Evolutionary conservation across 495 filamentous ascomycete species (phyloP).

Genomic region (Evernia prunastri): DNA sequence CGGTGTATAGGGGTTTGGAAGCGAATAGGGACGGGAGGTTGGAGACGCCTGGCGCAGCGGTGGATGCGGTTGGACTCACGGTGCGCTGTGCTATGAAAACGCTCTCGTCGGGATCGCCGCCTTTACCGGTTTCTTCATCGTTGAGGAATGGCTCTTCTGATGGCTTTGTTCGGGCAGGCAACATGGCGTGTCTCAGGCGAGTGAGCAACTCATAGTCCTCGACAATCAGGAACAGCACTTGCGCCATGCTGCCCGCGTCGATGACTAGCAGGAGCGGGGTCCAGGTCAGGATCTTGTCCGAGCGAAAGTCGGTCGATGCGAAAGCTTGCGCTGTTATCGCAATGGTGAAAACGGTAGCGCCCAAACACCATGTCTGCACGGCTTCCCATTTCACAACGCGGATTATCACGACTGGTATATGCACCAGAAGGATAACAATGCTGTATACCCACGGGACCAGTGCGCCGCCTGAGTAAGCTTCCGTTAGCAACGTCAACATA

Average conservation of each 20-base stretch:
- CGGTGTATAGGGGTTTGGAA: slow-evolving; percentile 8
- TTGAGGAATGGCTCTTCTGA: background rate
- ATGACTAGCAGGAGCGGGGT: slow-evolving; percentile 22
- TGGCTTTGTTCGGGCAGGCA: background rate
- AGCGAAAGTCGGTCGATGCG: slow-evolving; percentile 18
- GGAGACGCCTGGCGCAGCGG: background rate
- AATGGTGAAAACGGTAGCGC: slow-evolving; percentile 22
- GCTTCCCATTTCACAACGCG: slow-evolving; percentile 25
- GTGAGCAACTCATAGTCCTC: slow-evolving; percentile 13
- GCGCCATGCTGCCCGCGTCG: slow-evolving; percentile 23
- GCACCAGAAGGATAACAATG: slow-evolving; percentile 21
- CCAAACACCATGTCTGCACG: slow-evolving; percentile 20
- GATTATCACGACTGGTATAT: slow-evolving; percentile 22
- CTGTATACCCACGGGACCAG: slow-evolving; percentile 24
- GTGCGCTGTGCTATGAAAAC: background rate
- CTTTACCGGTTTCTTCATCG: background rate
- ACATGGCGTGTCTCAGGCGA: background rate
- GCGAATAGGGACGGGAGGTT: background rate
- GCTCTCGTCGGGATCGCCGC: background rate
- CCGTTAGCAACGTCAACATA: background rate
- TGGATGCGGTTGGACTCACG: background rate
- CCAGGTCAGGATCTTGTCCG: slow-evolving; percentile 20
- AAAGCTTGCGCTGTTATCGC: slow-evolving; percentile 18
- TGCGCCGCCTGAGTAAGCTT: slow-evolving; percentile 6
- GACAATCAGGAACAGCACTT: slow-evolving; percentile 21